A percentile compares a stretch with the other conserved stretches of the same genome.
phyloP scores from a whole-genome alignment of 225 moss, liverwort and hornwort genomes.

The Climacium dendroides region DNA sequence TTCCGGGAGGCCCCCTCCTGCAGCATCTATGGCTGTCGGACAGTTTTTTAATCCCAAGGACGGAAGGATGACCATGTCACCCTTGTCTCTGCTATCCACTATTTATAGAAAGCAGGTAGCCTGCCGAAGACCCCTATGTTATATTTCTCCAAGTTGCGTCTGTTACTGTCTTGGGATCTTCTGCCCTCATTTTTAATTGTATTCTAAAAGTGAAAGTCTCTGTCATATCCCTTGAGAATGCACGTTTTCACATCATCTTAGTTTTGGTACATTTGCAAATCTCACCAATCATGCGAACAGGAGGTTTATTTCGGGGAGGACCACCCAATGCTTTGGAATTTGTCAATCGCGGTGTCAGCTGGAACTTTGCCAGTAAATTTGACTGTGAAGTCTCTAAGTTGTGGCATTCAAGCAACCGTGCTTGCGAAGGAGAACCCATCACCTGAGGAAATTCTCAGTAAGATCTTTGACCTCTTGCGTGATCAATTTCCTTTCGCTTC shows the following conservation, averaged over 20 bases:
- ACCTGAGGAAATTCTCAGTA: conserved; percentile 12
- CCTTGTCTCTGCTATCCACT: conserved; percentile 65
- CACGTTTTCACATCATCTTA: neutral
- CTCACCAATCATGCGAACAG: conserved; percentile 26
- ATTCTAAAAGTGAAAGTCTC: neutral
- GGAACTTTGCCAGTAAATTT: conserved; percentile 7
- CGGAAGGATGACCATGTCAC: conserved; percentile 67
- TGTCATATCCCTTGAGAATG: neutral
- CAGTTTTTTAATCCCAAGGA: conserved; percentile 82
- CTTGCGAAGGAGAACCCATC: conserved; percentile 14
- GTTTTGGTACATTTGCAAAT: neutral
- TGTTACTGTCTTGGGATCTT: neutral
- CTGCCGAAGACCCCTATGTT: neutral
- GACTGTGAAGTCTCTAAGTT: conserved; percentile 7
- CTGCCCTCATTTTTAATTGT: neutral
- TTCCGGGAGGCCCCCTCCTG: conserved; percentile 83
- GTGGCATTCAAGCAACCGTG: conserved; percentile 14
- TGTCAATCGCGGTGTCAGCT: conserved; percentile 13
- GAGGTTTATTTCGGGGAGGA: conserved; percentile 5
- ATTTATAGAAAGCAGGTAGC: conserved; percentile 70
- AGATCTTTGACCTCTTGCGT: neutral
- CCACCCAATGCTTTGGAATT: conserved; percentile 13
- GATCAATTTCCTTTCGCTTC: neutral
- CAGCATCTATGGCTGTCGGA: conserved; percentile 98
- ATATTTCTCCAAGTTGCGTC: neutral